phyloP scores from a whole-genome alignment of 1,284 basidiomycete species.

The Waitea zeae region DNA sequence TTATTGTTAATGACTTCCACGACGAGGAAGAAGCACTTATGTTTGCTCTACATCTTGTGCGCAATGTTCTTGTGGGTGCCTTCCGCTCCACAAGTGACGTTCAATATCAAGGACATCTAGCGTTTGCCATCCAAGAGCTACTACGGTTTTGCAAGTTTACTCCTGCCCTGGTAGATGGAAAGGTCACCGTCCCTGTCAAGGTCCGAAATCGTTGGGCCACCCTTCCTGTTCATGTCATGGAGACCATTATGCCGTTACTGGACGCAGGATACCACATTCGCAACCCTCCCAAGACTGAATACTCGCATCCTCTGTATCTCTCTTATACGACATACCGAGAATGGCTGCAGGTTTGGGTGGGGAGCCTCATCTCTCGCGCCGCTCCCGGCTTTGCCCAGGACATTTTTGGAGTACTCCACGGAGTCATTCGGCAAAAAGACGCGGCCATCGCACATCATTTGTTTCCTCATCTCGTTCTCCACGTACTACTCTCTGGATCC shows the following conservation, averaged over 20 bases:
- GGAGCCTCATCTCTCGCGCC: slow-evolving; percentile 61
- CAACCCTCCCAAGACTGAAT: slow-evolving; percentile 17
- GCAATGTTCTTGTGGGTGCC: slow-evolving; percentile 78
- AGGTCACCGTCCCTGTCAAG: slow-evolving; percentile 40
- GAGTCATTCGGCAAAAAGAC: slow-evolving; percentile 76
- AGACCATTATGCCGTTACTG: slow-evolving; percentile 81
- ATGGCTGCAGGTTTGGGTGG: slow-evolving; percentile 89
- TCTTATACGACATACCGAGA: slow-evolving; percentile 74
- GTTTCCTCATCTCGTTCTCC: slow-evolving; percentile 84
- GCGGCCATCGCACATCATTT: slow-evolving; percentile 82
- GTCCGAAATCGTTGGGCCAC: slow-evolving; percentile 62
- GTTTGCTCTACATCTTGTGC: slow-evolving; percentile 81
- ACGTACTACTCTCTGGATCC: slow-evolving; percentile 67
- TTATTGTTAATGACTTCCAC: slow-evolving; percentile 71
- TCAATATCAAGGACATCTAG: slow-evolving; percentile 79
- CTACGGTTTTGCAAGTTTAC: slow-evolving; percentile 82
- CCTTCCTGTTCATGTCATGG: slow-evolving; percentile 73
- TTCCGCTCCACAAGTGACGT: slow-evolving; percentile 92
- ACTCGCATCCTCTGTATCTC: slow-evolving; percentile 64
- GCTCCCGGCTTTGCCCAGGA: slow-evolving; percentile 37
- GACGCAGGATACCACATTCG: slow-evolving; percentile 50
- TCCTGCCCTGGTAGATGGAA: slow-evolving; percentile 39
- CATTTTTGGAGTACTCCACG: slow-evolving; percentile 72
- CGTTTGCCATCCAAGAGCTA: slow-evolving; percentile 88
- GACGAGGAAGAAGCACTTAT: slow-evolving; percentile 65